phyloP scores from a whole-genome alignment of 208 protist genomes.

The Trypanosoma lewisi region DNA sequence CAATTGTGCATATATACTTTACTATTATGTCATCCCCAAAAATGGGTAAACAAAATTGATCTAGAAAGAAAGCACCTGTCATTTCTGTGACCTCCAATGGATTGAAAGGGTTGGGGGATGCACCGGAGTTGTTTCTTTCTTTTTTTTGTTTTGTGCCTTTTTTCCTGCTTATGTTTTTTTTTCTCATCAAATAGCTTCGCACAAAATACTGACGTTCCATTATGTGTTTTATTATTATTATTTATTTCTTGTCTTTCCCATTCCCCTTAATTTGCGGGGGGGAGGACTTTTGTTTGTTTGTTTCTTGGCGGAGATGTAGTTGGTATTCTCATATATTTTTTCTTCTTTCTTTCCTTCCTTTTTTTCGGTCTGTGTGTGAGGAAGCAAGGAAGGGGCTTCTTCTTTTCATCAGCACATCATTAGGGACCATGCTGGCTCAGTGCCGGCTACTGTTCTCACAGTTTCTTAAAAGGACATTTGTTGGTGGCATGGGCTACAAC shows the following conservation, averaged over 20 bases:
- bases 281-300: too few species aligned
- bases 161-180: conserved; percentile 1
- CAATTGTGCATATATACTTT: conserved; percentile 76
- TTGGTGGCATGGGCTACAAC: conserved; percentile 75
- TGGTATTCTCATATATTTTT: background rate
- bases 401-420: background rate
- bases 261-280: too few species aligned
- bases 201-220: background rate
- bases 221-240: conserved; percentile 21
- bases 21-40: conserved; percentile 57
- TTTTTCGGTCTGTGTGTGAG: conserved; percentile 1
- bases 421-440: conserved; percentile 39
- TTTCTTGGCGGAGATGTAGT: background rate
- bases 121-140: too few species aligned
- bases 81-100: background rate
- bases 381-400: too few species aligned
- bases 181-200: conserved; percentile 1
- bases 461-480: conserved; percentile 72
- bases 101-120: too few species aligned
- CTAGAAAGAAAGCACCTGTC: background rate
- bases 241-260: conserved; percentile 13
- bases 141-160: too few species aligned
- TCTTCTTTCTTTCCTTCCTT: conserved; percentile 4
- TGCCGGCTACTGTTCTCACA: conserved; percentile 38
- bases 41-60: conserved; percentile 25